These are phyloP conservation scores for Tuber borchii DNA, from an alignment of 495 filamentous ascomycete species.

Conservation along the genomic window DNA sequence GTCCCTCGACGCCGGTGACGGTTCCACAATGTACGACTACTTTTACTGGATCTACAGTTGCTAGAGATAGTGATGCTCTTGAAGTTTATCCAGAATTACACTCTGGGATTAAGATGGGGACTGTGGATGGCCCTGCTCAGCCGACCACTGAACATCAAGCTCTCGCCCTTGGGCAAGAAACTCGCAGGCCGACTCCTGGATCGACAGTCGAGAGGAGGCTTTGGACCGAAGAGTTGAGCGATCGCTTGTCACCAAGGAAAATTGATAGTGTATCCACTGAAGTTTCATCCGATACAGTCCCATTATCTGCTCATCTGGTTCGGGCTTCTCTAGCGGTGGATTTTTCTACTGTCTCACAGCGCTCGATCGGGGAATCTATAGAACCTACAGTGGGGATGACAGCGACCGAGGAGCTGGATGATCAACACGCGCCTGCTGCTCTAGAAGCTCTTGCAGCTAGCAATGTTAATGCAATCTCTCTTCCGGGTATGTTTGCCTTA, in stretches of 20 bases:
- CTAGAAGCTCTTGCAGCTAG: constrained; percentile 22
- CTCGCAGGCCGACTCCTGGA: background rate
- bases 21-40: background rate
- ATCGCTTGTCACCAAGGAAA: constrained; percentile 8
- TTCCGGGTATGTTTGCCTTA: constrained; percentile 17
- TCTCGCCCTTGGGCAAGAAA: background rate
- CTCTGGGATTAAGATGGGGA: background rate
- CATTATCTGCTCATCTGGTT: background rate
- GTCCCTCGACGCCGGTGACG: constrained; percentile 18
- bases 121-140: background rate
- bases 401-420: background rate
- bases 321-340: background rate
- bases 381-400: background rate
- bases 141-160: background rate
- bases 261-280: background rate
- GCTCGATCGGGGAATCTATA: background rate
- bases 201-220: background rate
- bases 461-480: constrained; percentile 7
- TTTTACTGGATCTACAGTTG: background rate
- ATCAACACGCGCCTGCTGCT: constrained; percentile 3
- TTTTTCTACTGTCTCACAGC: background rate
- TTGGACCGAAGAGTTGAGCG: background rate
- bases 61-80: background rate
- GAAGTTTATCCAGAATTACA: background rate
- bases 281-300: background rate